Evolutionary conservation across 768 basidiomycete species (phyloP), one percentile per base, ranked within the genome.

Genomic region (Coprinellus micaceus): DNA sequence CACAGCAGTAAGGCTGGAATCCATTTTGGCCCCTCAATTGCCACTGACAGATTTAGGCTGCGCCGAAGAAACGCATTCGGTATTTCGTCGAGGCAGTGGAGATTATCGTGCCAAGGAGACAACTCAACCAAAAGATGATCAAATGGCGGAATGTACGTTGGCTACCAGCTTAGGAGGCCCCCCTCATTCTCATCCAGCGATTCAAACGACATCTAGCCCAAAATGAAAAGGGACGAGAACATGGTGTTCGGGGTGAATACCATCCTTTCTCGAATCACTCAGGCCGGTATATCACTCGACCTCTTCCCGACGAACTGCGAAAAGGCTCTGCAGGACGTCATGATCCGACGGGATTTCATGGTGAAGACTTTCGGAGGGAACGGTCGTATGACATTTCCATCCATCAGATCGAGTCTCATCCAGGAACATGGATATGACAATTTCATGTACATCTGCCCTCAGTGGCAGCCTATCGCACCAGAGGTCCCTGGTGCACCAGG

Each of bases 401-500:
- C 4, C 0, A 58, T 69, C 39, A 53, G 60, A 2, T 47, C 50
- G 7, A 43, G 62, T 10, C 60, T 61, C 4, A 3, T 63, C 3
- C 53, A 37, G 1, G 33, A 61, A 28, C 69, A 71, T 56, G 65
- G 66, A 0, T 58, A 66, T 17, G 39, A 67, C 13, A 58, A 71
- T 55, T 72, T 68, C 33, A 68, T 71, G 68, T 72, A 61, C 41
- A 53, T 66, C 2, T 64, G 62, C 28, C 53, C 63, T 0, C 43
- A 57, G 0, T 63, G 57, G 26, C 68, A 73, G 41, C 65, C 67
- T 0, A 48, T 55, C 17, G 69, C 69, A 4, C 69, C 72, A 29
- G 64, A 69, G 28, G 44, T 64, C 9, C 64, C 68, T 9, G 70
- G 71, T 15, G 58, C 60, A n/a, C 59, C 64, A 25, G 72, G 71